Conservation (phyloP, 1,284 basidiomycete genomes). For the Retiboletus fuscus region DNA sequence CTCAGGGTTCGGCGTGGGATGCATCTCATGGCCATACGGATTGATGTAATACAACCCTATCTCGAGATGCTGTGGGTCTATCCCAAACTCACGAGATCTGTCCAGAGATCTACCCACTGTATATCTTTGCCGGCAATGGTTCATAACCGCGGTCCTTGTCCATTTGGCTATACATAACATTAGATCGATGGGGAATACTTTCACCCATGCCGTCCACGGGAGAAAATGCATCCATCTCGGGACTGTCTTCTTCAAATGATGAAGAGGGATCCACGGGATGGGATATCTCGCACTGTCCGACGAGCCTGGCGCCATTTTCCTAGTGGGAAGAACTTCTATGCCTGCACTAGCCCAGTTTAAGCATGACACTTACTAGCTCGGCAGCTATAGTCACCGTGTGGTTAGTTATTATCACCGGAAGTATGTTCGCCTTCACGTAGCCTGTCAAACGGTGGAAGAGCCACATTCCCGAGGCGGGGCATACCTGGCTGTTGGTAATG, state of each 20-base stretch:
- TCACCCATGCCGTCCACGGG: conserved; percentile 67
- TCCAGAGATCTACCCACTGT: conserved; percentile 60
- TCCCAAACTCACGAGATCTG: conserved; percentile 24
- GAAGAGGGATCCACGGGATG: conserved; percentile 75
- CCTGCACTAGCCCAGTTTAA: conserved; percentile 19
- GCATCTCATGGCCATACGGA: conserved; percentile 90
- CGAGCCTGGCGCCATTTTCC: conserved; percentile 83
- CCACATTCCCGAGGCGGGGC: conserved; percentile 30
- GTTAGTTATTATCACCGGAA: conserved; percentile 95
- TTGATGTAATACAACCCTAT: conserved; percentile 93
- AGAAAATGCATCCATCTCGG: conserved; percentile 52
- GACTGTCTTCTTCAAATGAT: conserved; percentile 45
- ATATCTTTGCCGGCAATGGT: conserved; percentile 73
- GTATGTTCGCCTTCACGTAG: conserved; percentile 72
- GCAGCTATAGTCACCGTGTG: conserved; percentile 98
- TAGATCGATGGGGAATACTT: conserved; percentile 60
- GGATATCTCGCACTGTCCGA: conserved; percentile 97
- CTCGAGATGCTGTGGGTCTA: conserved; percentile 24
- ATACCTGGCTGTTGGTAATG: conserved; percentile 81
- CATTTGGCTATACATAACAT: conserved; percentile 75
- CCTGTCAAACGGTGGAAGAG: conserved; percentile 32
- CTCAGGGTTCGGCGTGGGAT: conserved; percentile 87
- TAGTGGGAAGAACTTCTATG: conserved; percentile 46
- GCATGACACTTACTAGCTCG: conserved; percentile 72
- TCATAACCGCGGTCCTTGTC: conserved; percentile 66